These are phyloP conservation scores for Chenopodium quinoa DNA, from an alignment of 148 eudicot genomes.

Conservation along the genomic window DNA sequence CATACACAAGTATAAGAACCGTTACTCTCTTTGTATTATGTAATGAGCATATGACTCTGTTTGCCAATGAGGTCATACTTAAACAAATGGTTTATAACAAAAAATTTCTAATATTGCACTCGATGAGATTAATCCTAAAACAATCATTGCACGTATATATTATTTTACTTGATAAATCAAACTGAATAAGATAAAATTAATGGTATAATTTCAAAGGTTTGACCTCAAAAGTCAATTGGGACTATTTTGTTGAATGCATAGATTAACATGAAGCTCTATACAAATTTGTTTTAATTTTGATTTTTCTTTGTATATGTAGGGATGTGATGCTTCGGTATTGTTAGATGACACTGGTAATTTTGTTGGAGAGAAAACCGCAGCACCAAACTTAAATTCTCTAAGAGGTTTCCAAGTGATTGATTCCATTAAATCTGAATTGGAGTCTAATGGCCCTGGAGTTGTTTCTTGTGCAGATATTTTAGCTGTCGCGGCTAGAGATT, in stretches of 20 bases:
- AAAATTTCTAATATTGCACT: too few species aligned
- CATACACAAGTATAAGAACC: too few species aligned
- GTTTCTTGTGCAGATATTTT: constrained; percentile 54
- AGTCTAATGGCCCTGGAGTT: constrained; percentile 38
- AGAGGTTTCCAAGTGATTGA: constrained; percentile 50
- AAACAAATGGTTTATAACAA: too few species aligned
- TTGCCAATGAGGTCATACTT: too few species aligned
- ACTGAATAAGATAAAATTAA: too few species aligned
- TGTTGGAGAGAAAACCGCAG: constrained; percentile 44
- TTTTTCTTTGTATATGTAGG: constrained; percentile 16
- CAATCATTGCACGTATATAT: too few species aligned
- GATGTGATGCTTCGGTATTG: constrained; percentile 47
- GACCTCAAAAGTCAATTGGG: too few species aligned
- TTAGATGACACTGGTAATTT: constrained; percentile 34
- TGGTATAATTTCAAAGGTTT: not conserved
- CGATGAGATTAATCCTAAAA: too few species aligned
- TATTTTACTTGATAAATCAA: too few species aligned
- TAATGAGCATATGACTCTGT: too few species aligned
- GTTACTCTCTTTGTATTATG: not conserved
- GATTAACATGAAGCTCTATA: too few species aligned
- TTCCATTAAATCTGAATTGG: constrained; percentile 33
- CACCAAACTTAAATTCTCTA: constrained; percentile 39
- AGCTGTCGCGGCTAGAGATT: constrained; percentile 47
- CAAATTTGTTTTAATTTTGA: not conserved
- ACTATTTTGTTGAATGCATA: not conserved